Conservation (phyloP, 257 asterid genomes). For the Jacaranda mimosifolia region DNA sequence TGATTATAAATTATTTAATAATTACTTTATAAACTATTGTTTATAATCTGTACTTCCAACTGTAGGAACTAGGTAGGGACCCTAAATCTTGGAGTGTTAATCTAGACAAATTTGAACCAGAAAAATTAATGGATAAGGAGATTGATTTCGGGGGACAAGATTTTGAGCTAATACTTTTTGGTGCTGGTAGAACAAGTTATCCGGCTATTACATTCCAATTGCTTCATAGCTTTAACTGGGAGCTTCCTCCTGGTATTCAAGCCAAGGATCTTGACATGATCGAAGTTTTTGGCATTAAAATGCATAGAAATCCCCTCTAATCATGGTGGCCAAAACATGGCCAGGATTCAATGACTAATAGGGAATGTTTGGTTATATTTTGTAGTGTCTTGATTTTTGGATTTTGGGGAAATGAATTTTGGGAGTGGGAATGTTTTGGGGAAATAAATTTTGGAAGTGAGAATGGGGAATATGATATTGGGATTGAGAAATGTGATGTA, state of each 20-base stretch:
- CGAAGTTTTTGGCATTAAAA: slow-evolving; percentile 67
- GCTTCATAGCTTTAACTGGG: slow-evolving; percentile 69
- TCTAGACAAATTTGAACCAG: slow-evolving; percentile 54
- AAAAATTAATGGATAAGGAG: slow-evolving; percentile 54
- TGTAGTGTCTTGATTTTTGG: too few relatives aligned
- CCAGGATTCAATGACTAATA: slow-evolving; percentile 4
- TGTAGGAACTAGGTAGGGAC: too few relatives aligned
- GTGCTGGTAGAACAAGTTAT: slow-evolving; percentile 69
- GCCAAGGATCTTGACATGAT: slow-evolving; percentile 57
- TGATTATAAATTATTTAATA: too few relatives aligned
- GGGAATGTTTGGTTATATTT: too few relatives aligned
- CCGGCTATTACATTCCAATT: slow-evolving; percentile 67
- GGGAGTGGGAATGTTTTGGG: too few relatives aligned
- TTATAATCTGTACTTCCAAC: too few relatives aligned
- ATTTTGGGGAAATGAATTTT: too few relatives aligned
- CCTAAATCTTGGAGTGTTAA: slow-evolving; percentile 49
- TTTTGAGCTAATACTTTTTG: slow-evolving; percentile 68
- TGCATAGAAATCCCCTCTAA: slow-evolving; percentile 57
- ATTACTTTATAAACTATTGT: too few relatives aligned
- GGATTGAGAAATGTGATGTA: too few relatives aligned
- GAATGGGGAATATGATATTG: too few relatives aligned
- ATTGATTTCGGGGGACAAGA: slow-evolving; percentile 67
- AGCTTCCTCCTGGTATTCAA: slow-evolving; percentile 54
- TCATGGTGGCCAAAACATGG: slow-evolving; percentile 51
- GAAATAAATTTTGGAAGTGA: too few relatives aligned